Percentiles rank a stretch among this genome's conserved stretches.
Conservation (phyloP, 208 protist species). For the Trypanosoma platydactyli region DNA sequence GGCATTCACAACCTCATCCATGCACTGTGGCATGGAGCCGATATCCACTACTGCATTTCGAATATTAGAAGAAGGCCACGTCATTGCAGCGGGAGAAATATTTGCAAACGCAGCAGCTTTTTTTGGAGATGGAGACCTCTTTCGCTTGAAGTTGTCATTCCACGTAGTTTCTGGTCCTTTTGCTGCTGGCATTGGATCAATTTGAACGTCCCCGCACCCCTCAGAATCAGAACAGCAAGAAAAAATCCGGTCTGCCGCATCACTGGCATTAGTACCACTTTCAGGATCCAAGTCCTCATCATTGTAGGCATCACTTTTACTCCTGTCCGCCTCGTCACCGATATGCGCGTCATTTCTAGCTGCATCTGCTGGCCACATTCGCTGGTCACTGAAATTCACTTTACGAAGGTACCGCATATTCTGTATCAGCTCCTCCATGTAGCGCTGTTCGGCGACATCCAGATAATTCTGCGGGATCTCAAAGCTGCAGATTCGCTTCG, state of each 20-base stretch:
- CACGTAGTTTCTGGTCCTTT: no score
- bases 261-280: not conserved
- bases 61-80: no score
- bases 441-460: not conserved
- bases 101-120: no score
- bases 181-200: no score
- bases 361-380: not conserved
- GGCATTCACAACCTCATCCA: no score
- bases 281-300: not conserved
- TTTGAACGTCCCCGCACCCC: no score
- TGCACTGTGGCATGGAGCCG: no score
- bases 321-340: not conserved
- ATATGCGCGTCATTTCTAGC: not conserved
- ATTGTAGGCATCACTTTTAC: not conserved
- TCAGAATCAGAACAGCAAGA: not conserved
- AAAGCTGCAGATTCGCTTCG: conserved; percentile 3
- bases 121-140: no score
- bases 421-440: conserved; percentile 1
- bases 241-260: not conserved
- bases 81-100: no score
- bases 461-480: conserved; percentile 18
- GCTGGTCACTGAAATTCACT: conserved; percentile 12
- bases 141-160: no score
- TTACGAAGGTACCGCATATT: conserved; percentile 2
- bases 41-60: no score